These are phyloP conservation scores for Populus euphratica DNA, from an alignment of 345 rosid genomes.

Conservation along the genomic window DNA sequence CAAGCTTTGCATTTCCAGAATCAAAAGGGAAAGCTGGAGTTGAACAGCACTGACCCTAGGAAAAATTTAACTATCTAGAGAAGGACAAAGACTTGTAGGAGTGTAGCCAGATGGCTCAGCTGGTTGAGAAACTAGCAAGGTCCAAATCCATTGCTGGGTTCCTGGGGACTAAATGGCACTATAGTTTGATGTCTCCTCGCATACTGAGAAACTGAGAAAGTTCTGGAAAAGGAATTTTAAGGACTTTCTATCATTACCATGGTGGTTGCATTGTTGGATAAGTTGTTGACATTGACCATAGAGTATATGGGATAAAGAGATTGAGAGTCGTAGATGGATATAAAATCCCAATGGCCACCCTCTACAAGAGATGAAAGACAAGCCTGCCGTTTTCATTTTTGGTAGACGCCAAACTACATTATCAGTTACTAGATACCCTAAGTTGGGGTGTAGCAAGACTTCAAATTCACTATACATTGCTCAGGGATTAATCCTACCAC, in stretches of 20 bases:
- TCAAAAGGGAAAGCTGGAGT: constrained; percentile 31
- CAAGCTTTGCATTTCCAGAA: too few species aligned
- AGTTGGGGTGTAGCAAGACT: too few species aligned
- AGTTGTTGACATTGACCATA: constrained; percentile 52
- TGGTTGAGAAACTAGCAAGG: constrained; percentile 44
- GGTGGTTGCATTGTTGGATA: constrained; percentile 63
- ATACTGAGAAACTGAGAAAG: constrained; percentile 35
- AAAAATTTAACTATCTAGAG: constrained; percentile 59
- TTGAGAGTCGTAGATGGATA: constrained; percentile 71
- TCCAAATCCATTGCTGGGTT: constrained; percentile 47
- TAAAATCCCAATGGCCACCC: constrained; percentile 77
- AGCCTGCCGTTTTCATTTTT: too few species aligned
- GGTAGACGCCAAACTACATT: too few species aligned
- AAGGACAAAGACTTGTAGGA: constrained; percentile 48
- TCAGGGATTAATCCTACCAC: too few species aligned
- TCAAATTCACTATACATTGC: too few species aligned
- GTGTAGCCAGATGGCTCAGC: constrained; percentile 48
- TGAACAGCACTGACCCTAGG: constrained; percentile 49
- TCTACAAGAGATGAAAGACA: background rate
- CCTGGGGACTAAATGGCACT: constrained; percentile 32
- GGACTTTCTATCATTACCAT: constrained; percentile 62
- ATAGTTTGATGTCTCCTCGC: constrained; percentile 23
- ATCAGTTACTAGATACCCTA: too few species aligned
- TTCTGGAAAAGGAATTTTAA: constrained; percentile 56
- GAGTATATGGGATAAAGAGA: constrained; percentile 43